Evolutionary conservation across 805 yeast genomes (phyloP).

Genomic region (Brettanomyces anomalus): DNA sequence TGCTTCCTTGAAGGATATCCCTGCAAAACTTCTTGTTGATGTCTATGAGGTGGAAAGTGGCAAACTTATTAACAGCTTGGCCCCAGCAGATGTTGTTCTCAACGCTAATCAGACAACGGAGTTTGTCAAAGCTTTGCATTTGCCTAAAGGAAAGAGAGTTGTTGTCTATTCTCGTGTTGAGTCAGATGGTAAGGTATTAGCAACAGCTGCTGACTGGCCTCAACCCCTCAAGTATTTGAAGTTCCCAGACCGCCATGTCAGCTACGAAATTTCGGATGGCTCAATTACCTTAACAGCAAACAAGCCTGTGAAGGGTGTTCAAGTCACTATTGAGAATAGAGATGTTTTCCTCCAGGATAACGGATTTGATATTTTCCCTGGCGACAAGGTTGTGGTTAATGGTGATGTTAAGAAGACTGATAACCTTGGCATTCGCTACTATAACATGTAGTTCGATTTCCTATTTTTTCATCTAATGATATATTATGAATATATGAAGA

Average conservation of each 20-base stretch:
- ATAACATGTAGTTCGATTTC: constrained; percentile 1
- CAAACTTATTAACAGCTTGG: constrained; percentile 12
- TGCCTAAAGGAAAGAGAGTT: constrained; percentile 5
- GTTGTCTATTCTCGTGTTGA: constrained; percentile 7
- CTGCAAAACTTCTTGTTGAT: constrained; percentile 21
- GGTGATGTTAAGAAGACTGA: constrained; percentile 5
- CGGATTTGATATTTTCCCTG: constrained; percentile 41
- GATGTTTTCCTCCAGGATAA: constrained; percentile 31
- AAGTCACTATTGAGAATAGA: constrained; percentile 18
- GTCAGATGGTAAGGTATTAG: background rate
- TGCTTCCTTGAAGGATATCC: constrained; percentile 14
- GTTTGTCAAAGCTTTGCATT: constrained; percentile 8
- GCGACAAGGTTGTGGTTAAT: constrained; percentile 6
- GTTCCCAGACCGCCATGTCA: constrained; percentile 18
- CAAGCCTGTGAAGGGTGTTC: constrained; percentile 40
- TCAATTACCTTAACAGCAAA: constrained; percentile 28
- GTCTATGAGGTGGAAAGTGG: constrained; percentile 28
- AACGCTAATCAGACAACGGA: constrained; percentile 4
- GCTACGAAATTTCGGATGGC: constrained; percentile 6
- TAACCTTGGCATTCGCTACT: constrained; percentile 1
- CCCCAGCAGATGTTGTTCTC: background rate
- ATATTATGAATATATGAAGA: too few species aligned
- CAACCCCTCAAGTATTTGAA: constrained; percentile 35
- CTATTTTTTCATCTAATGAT: too few species aligned
- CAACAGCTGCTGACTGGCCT: constrained; percentile 30